Base-by-base conservation (phyloP, 176 grass and related monocot species). In the Raddia distichophylla region DNA sequence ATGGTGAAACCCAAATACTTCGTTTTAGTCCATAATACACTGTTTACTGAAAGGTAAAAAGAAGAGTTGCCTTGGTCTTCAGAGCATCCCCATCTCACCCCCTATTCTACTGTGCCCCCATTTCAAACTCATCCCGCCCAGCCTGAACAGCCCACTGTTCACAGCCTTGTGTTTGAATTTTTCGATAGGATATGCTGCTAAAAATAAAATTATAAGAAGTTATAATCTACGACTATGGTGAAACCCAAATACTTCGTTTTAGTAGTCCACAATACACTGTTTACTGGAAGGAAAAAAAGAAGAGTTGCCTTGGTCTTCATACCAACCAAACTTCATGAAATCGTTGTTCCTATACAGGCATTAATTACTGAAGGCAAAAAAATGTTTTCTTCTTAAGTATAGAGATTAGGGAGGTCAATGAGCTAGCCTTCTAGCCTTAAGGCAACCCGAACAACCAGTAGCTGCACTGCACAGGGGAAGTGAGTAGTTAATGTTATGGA, bases 401-500 rank as follows among this genome's bases (percentile, higher is more conserved):
- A 43, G 46, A 17, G 69, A 62, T 13, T 64, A 60, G 68, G 49
- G 67, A 73, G 73, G 67, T 22, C 58, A 80, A 65, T 73, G 65
- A 66, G n/a, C 6, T 79, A 53, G 46, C 46, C 35, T 14, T 79
- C 10, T 12, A 79, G 27, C 1, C 27, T 27, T 27, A 27, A 59
- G 14, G 60, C 51, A 84, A 84, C n/a, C n/a, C 0, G 69, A 80
- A 84, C 44, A 3, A 65, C 69, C 53, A 75, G 4, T 88, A 54
- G 73, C 10, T 88, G 44, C 52, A 55, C 50, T 27, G 27, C 27
- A 27, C 27, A 27, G 61, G 43, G 53, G 59, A 79, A 74, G 11
- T 19, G 75, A 74, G 43, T 15, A 67, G 20, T 84, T 75, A 45
- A 53, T 46, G 17, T 62, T 61, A 42, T 10, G 66, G 11, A 71